phyloP scores from a whole-genome alignment of 331 rosid genomes.

The Quercus lobata region DNA sequence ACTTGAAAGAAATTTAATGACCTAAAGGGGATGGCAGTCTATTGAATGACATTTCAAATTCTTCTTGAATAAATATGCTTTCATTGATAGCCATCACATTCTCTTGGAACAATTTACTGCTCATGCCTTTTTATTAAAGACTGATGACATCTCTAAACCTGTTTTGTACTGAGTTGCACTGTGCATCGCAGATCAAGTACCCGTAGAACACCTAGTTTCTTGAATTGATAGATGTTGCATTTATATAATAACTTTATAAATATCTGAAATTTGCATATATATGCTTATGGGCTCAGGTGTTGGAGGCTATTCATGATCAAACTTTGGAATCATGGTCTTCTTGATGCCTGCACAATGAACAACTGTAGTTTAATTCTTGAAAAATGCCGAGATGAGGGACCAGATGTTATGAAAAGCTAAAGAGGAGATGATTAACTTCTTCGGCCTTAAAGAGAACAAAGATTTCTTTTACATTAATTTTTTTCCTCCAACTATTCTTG shows the following conservation, averaged over 20 bases:
- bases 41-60: not conserved
- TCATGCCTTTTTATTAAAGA: not conserved
- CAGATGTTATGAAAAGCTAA: slow-evolving; percentile 27
- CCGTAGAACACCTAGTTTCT: not conserved
- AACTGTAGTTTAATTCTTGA: slow-evolving; percentile 57
- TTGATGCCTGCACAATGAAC: slow-evolving; percentile 76
- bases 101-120: not conserved
- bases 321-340: slow-evolving; percentile 96
- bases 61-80: not conserved
- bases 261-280: not conserved
- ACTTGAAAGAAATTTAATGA: not conserved
- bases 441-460: slow-evolving; percentile 2
- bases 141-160: not conserved
- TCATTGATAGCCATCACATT: not conserved
- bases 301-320: slow-evolving; percentile 93
- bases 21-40: not conserved
- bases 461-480: slow-evolving; percentile 11
- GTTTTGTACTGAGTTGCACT: not conserved
- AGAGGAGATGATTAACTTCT: slow-evolving; percentile 15
- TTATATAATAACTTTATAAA: not conserved
- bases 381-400: slow-evolving; percentile 34
- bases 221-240: not conserved
- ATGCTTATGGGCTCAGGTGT: slow-evolving; percentile 60
- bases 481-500: slow-evolving; percentile 10
- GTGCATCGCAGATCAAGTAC: not conserved